Conservation (phyloP, 2,329 filamentous ascomycete genomes). For the Penicillium sp. region DNA sequence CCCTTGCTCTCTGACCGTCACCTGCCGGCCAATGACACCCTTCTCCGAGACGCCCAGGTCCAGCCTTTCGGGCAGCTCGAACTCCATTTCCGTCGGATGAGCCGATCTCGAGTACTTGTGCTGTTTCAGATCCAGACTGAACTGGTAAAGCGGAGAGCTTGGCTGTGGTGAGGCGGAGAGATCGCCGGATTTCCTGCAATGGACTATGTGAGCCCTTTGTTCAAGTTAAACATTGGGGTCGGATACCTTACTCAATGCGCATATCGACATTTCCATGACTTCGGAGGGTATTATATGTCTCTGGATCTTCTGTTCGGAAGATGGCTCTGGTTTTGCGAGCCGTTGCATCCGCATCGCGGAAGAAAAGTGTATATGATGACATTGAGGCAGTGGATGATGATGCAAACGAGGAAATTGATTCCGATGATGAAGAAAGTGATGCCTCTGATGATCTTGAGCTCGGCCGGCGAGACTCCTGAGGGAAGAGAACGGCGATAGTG, state of each 20-base stretch:
- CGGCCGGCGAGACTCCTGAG: constrained; percentile 9
- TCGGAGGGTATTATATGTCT: constrained; percentile 22
- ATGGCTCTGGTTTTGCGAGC: constrained; percentile 22
- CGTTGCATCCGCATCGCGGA: constrained; percentile 20
- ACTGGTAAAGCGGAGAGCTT: constrained; percentile 26
- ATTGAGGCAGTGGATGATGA: constrained; percentile 14
- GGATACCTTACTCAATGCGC: constrained; percentile 33
- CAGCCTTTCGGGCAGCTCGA: constrained; percentile 30
- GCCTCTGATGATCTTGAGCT: constrained; percentile 4
- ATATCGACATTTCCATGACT: constrained; percentile 25
- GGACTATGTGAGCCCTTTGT: not conserved
- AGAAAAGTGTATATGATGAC: constrained; percentile 33
- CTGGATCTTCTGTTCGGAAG: constrained; percentile 27
- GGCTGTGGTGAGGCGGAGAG: constrained; percentile 18
- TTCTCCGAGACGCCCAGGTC: constrained; percentile 35
- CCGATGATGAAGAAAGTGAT: constrained; percentile 21
- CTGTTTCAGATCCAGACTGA: constrained; percentile 22
- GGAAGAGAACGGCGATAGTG: constrained; percentile 36
- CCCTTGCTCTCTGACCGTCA: constrained; percentile 27
- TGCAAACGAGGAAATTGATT: constrained; percentile 18
- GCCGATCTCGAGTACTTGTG: not conserved
- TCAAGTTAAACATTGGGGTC: too few relatives aligned
- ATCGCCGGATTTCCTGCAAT: constrained; percentile 28
- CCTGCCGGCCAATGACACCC: constrained; percentile 35
- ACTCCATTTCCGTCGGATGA: constrained; percentile 21